These are phyloP conservation scores for Cladobotryum protrusum DNA, from an alignment of 2,329 filamentous ascomycete species.

Conservation along the genomic window DNA sequence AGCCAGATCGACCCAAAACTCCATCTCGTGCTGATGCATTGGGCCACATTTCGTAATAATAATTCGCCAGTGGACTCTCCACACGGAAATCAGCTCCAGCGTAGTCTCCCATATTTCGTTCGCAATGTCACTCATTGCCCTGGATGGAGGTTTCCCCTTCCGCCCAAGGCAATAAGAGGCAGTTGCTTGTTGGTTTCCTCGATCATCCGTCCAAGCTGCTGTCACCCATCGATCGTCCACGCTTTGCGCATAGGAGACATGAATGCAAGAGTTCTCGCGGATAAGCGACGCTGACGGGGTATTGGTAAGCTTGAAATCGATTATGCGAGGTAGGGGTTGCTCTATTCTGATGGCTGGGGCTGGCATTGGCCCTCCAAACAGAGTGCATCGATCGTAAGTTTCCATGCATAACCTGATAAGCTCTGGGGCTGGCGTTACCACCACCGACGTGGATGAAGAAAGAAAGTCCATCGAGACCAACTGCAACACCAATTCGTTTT, in stretches of 20 bases:
- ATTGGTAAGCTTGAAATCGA: slow-evolving; percentile 67
- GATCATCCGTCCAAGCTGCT: slow-evolving; percentile 74
- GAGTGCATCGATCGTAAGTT: slow-evolving; percentile 68
- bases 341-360: slow-evolving; percentile 70
- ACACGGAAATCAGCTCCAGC: slow-evolving; percentile 61
- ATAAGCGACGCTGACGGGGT: slow-evolving; percentile 67
- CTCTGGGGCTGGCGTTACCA: slow-evolving; percentile 55
- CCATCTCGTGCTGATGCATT: slow-evolving; percentile 61
- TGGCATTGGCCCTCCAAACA: slow-evolving; percentile 50
- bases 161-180: slow-evolving; percentile 66
- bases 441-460: slow-evolving; percentile 55
- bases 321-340: slow-evolving; percentile 59
- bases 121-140: slow-evolving; percentile 56
- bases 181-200: slow-evolving; percentile 65
- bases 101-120: slow-evolving; percentile 75
- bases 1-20: slow-evolving; percentile 50
- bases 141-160: slow-evolving; percentile 46
- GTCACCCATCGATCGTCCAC: slow-evolving; percentile 72
- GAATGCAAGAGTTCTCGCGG: slow-evolving; percentile 72
- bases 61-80: slow-evolving; percentile 70
- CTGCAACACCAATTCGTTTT: slow-evolving; percentile 69
- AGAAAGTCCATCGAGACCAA: slow-evolving; percentile 65
- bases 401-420: slow-evolving; percentile 63
- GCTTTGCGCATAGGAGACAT: slow-evolving; percentile 72
- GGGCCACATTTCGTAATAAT: slow-evolving; percentile 66